phyloP scores from a whole-genome alignment of 371 early-diverging fungal species.

The Mucor piriformis region DNA sequence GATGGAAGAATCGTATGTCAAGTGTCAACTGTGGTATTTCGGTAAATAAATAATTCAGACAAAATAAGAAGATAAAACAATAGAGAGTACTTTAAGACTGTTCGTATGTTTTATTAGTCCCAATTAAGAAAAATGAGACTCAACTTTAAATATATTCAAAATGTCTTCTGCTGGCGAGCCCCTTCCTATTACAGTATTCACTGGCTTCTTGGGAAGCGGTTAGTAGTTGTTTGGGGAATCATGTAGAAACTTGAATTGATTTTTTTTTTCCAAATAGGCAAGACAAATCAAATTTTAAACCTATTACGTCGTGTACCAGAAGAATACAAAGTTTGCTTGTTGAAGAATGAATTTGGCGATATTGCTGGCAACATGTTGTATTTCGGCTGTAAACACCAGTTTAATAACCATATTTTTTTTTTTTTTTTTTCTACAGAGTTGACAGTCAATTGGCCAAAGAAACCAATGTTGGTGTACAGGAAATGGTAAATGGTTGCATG shows the following conservation, averaged over 20 bases:
- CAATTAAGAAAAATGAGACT: no score
- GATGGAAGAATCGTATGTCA: not conserved
- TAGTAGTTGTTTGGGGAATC: constrained; percentile 32
- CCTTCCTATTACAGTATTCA: constrained; percentile 87
- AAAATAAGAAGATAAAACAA: no score
- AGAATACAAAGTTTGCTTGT: constrained; percentile 80
- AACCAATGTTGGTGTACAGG: constrained; percentile 81
- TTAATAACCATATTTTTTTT: no score
- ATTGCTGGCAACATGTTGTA: constrained; percentile 59
- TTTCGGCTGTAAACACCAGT: no score
- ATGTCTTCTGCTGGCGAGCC: constrained; percentile 29
- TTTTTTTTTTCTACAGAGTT: no score
- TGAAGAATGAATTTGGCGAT: constrained; percentile 98
- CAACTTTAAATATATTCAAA: no score
- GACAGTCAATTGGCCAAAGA: constrained; percentile 77
- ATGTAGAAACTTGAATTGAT: not conserved
- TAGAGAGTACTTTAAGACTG: no score
- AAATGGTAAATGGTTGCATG: constrained; percentile 96
- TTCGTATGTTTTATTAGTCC: no score
- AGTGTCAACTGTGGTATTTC: no score
- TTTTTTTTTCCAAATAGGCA: constrained; percentile 57
- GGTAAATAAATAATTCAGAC: no score
- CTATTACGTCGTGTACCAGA: constrained; percentile 77
- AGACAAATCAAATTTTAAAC: constrained; percentile 90
- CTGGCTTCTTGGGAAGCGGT: constrained; percentile 92